Conservation (phyloP, 2,329 filamentous ascomycete genomes). For the Pseudocercospora cruenta region DNA sequence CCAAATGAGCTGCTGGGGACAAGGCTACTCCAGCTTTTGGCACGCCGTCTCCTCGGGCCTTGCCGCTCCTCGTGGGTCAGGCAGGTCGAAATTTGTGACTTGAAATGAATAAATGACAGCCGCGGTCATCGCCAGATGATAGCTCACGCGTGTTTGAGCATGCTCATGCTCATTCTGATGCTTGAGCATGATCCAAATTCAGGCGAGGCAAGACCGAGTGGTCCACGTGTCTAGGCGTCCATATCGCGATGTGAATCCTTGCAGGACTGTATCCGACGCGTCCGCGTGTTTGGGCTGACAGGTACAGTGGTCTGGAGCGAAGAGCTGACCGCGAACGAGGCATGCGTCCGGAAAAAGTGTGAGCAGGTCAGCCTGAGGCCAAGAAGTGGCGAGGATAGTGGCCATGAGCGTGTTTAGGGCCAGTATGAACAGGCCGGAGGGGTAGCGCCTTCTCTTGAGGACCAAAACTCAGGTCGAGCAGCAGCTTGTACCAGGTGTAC, state of each 20-base stretch:
- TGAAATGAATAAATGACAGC: not conserved
- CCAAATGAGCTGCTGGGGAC: not conserved
- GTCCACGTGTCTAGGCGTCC: not conserved
- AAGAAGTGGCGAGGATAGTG: not conserved
- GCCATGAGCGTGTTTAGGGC: not conserved
- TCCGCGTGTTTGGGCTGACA: not conserved
- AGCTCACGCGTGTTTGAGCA: not conserved
- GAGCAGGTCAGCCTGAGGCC: not conserved
- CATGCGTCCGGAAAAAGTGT: not conserved
- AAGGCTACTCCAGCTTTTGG: not conserved
- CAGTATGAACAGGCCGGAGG: not conserved
- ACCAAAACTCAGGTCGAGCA: not conserved
- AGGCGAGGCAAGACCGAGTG: not conserved
- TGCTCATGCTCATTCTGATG: not conserved
- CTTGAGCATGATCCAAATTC: not conserved
- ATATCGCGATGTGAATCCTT: not conserved
- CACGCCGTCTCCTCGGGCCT: not conserved
- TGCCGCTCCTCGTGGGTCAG: not conserved
- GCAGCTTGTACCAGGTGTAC: not conserved
- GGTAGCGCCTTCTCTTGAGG: not conserved
- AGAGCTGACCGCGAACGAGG: too few relatives aligned
- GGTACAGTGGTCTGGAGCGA: not conserved
- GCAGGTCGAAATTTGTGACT: not conserved
- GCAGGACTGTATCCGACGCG: not conserved
- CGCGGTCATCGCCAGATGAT: not conserved